phyloP scores from a whole-genome alignment of 1,139 yeast genomes.

The Hyphopichia fennica region DNA sequence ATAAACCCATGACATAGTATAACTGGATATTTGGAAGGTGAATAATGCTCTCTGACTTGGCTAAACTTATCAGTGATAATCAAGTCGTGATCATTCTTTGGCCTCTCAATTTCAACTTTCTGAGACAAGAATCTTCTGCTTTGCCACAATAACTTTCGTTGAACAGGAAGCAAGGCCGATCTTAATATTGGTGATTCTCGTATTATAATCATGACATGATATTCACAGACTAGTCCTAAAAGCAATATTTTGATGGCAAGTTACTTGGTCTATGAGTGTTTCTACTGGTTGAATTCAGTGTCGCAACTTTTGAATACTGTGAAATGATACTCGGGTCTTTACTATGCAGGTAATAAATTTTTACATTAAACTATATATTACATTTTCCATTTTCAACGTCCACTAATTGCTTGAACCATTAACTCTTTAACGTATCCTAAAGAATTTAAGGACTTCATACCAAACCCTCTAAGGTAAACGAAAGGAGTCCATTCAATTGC shows the following conservation, averaged over 20 bases:
- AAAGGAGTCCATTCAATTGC: slow-evolving; percentile 72
- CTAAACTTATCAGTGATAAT: slow-evolving; percentile 12
- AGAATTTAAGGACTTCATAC: slow-evolving; percentile 67
- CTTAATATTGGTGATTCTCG: not conserved
- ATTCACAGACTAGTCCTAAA: too few relatives aligned
- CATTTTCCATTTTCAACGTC: slow-evolving; percentile 6
- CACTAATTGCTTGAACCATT: slow-evolving; percentile 38
- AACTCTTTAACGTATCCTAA: slow-evolving; percentile 60
- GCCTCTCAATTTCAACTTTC: not conserved
- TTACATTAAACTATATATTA: not conserved
- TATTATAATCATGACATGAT: not conserved
- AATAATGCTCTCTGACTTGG: slow-evolving; percentile 21
- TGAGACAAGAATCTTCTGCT: not conserved
- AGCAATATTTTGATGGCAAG: too few relatives aligned
- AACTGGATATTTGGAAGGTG: slow-evolving; percentile 56
- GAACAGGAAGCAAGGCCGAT: not conserved
- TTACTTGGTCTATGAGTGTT: too few relatives aligned
- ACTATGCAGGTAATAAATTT: not conserved
- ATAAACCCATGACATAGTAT: slow-evolving; percentile 83
- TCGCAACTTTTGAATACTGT: not conserved
- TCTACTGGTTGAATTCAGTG: too few relatives aligned
- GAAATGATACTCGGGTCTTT: not conserved
- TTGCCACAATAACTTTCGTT: not conserved
- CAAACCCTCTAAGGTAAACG: slow-evolving; percentile 73
- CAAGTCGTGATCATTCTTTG: not conserved